Evolutionary conservation across 129 eudicot genomes (phyloP).

Genomic region (Helichrysum umbraculigerum): DNA sequence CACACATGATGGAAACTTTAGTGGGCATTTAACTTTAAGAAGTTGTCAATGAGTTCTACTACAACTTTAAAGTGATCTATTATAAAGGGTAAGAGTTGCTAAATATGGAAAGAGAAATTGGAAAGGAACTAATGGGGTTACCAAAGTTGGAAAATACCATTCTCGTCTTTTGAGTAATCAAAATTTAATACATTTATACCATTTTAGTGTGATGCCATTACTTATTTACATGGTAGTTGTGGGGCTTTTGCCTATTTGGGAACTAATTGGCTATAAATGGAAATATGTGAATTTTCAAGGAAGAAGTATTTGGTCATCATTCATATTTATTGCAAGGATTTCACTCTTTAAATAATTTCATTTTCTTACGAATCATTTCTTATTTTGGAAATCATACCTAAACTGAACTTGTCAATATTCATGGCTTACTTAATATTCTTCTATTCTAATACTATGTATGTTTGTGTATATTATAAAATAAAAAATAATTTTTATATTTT

Average conservation of each 20-base stretch:
- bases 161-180: slow-evolving; percentile 11
- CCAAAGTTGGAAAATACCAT: slow-evolving; percentile 31
- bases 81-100: slow-evolving; percentile 45
- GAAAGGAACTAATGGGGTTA: slow-evolving; percentile 42
- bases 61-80: slow-evolving; percentile 28
- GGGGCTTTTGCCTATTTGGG: slow-evolving; percentile 29
- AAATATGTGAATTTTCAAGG: slow-evolving; percentile 32
- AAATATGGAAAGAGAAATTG: slow-evolving; percentile 32
- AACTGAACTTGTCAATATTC: slow-evolving; percentile 15
- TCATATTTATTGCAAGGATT: slow-evolving; percentile 27
- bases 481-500: too few relatives aligned
- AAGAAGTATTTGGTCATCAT: slow-evolving; percentile 35
- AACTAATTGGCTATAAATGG: slow-evolving; percentile 23
- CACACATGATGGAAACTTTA: slow-evolving; percentile 26
- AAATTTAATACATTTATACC: slow-evolving; percentile 21
- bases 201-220: slow-evolving; percentile 27
- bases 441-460: too few relatives aligned
- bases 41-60: slow-evolving; percentile 24
- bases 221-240: slow-evolving; percentile 25
- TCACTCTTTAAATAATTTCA: slow-evolving; percentile 2
- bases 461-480: too few relatives aligned
- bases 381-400: slow-evolving; percentile 24
- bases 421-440: slow-evolving; percentile 24
- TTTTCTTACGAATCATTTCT: slow-evolving; percentile 21
- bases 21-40: slow-evolving; percentile 30